Percentiles rank a stretch among this genome's conserved stretches.
phyloP scores from a whole-genome alignment of 164 flowering plant species.

The Tetracentron sinense region DNA sequence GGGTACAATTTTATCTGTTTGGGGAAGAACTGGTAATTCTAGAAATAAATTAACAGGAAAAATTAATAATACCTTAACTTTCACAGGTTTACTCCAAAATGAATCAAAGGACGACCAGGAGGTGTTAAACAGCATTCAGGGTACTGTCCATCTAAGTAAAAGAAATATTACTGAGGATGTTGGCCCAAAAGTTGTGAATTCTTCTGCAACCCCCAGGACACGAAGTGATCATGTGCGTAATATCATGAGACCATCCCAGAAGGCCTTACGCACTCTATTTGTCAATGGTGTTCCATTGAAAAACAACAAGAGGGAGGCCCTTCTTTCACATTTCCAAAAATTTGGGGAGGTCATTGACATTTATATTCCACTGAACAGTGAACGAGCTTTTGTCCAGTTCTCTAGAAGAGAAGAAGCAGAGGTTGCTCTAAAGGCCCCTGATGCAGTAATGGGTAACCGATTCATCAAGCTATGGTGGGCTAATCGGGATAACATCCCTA shows the following conservation, averaged over 20 bases:
- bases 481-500: constrained; percentile 73
- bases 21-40: constrained; percentile 58
- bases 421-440: constrained; percentile 89
- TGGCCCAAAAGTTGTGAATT: constrained; percentile 28
- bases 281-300: constrained; percentile 74
- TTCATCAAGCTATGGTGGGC: constrained; percentile 97
- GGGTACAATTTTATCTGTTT: constrained; percentile 41
- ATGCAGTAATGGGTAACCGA: constrained; percentile 99
- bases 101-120: constrained; percentile 33
- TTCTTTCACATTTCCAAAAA: constrained; percentile 81
- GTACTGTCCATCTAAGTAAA: constrained; percentile 36
- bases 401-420: constrained; percentile 95
- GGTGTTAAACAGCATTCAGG: constrained; percentile 18
- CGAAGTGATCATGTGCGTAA: constrained; percentile 36
- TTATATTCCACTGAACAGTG: constrained; percentile 66
- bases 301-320: constrained; percentile 67
- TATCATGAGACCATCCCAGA: constrained; percentile 47
- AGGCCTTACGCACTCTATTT: constrained; percentile 77
- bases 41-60: constrained; percentile 41
- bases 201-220: constrained; percentile 24
- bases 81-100: constrained; percentile 28
- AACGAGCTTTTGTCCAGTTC: constrained; percentile 88
- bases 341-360: constrained; percentile 87
- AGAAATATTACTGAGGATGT: constrained; percentile 27
- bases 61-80: constrained; percentile 24